Base-by-base conservation (phyloP, 2,329 filamentous ascomycete species). In the Xylaria polymorpha region DNA sequence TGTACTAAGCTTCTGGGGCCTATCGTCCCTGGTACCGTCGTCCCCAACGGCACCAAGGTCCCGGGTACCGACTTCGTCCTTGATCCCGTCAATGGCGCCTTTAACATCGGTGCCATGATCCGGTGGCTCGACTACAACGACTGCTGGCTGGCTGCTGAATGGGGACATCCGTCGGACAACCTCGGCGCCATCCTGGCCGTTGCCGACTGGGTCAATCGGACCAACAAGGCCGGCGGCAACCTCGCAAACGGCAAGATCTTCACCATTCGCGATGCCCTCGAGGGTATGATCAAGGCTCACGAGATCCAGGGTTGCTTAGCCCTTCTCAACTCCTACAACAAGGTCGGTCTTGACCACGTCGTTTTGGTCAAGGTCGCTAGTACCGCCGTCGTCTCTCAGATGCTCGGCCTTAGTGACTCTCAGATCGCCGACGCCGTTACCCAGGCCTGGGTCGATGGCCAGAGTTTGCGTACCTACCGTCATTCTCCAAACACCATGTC, bases 41-140 rank as follows among this genome's bases (percentile, higher is more conserved):
- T 98, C 64, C 95, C 96, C 79, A 94, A 97, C 79, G 96, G 96
- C 74, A 91, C 94, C 77, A 93, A 91, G 80, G 93, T 99, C 53
- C 93, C 93, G 48, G 96, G 96, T 73, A 98, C 96, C 39, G 90
- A 92, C 74, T 98, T 95, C 85, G 91, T 97, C 83, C 90, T 99
- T 75, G 96, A 98, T 81, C 96, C 96, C 46, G 90, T 98, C 80
- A 95, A 95, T 77, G 96, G 92, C 72, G 96, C 96, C 73, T 98
- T 99, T 89, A 98, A 98, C 87, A 98, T 99, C 77, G 96, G 96
- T 77, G 92, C 96, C 78, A 97, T 97, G 91, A 97, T 99, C 85
- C 89, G 96, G 80, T 99, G 96, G 96, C 89, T 99, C 78, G 96
- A 99, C 85, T 99, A 98, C 89, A 99, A 99, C 82, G 96, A 99